Conservation (phyloP, 495 filamentous ascomycete species). For the Evernia prunastri region DNA sequence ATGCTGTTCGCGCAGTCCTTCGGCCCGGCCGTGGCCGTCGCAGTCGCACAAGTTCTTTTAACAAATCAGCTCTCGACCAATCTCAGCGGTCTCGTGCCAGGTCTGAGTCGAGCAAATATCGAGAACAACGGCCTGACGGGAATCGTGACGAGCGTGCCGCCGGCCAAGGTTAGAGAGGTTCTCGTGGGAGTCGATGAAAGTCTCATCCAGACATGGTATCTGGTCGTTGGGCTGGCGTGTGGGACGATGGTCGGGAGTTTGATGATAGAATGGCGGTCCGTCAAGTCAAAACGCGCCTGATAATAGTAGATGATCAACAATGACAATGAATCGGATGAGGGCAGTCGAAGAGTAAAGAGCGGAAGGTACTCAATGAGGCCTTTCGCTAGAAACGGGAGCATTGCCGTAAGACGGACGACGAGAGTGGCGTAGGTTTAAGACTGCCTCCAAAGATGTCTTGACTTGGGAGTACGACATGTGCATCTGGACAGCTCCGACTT, state of each 20-base stretch:
- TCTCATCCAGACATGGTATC: background rate
- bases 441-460: too few species aligned
- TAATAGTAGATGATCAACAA: background rate
- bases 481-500: background rate
- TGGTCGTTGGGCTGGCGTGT: background rate
- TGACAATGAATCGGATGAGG: background rate
- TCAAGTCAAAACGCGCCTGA: background rate
- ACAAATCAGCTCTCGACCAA: background rate
- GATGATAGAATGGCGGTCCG: background rate
- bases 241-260: background rate
- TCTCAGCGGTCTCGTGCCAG: background rate
- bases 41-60: background rate
- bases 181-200: background rate
- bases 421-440: too few species aligned
- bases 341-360: background rate
- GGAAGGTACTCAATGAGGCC: background rate
- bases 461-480: too few species aligned
- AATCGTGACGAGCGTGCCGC: constrained; percentile 5
- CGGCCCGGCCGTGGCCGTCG: background rate
- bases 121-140: background rate
- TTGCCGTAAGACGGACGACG: too few species aligned
- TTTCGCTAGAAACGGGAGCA: background rate
- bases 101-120: background rate
- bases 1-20: background rate
- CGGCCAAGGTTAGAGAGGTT: constrained; percentile 1